These are phyloP conservation scores for Cyberlindnera petersonii DNA, from an alignment of 805 yeast genomes.

Conservation along the genomic window DNA sequence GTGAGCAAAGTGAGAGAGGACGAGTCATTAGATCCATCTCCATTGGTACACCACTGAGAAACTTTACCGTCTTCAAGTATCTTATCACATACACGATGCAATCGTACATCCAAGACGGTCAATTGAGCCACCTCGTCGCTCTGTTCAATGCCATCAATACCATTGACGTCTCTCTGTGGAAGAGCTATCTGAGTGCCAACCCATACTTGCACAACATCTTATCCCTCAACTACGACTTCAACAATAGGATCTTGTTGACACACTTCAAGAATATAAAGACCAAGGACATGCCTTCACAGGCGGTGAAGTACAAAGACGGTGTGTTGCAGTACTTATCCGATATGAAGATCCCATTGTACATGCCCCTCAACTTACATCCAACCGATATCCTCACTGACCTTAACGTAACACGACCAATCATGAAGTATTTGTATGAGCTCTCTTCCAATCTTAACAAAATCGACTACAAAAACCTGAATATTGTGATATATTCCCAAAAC, in stretches of 20 bases:
- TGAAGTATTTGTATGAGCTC: slow-evolving; percentile 30
- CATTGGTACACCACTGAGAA: slow-evolving; percentile 49
- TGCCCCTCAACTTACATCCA: slow-evolving; percentile 21
- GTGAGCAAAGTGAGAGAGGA: slow-evolving; percentile 46
- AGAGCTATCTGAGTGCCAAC: slow-evolving; percentile 12
- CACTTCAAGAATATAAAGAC: slow-evolving; percentile 23
- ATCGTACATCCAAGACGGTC: slow-evolving; percentile 24
- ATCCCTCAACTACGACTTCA: slow-evolving; percentile 20
- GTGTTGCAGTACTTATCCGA: slow-evolving; percentile 27
- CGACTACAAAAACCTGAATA: slow-evolving; percentile 38
- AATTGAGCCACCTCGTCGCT: slow-evolving; percentile 17
- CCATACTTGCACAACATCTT: slow-evolving; percentile 17
- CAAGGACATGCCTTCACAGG: slow-evolving; percentile 13
- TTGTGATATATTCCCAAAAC: slow-evolving; percentile 34
- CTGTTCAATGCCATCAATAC: slow-evolving; percentile 23
- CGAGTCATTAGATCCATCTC: slow-evolving; percentile 56
- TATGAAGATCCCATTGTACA: slow-evolving; percentile 31
- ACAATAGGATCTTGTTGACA: slow-evolving; percentile 20
- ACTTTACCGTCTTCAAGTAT: slow-evolving; percentile 57
- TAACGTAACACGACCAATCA: slow-evolving; percentile 22
- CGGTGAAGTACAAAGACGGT: slow-evolving; percentile 22
- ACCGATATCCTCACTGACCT: slow-evolving; percentile 23
- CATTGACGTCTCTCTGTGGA: slow-evolving; percentile 24
- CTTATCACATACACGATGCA: slow-evolving; percentile 49
- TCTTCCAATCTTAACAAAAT: slow-evolving; percentile 33